Base-by-base conservation (phyloP, 2,329 filamentous ascomycete species). In the Sporothrix inflata region DNA sequence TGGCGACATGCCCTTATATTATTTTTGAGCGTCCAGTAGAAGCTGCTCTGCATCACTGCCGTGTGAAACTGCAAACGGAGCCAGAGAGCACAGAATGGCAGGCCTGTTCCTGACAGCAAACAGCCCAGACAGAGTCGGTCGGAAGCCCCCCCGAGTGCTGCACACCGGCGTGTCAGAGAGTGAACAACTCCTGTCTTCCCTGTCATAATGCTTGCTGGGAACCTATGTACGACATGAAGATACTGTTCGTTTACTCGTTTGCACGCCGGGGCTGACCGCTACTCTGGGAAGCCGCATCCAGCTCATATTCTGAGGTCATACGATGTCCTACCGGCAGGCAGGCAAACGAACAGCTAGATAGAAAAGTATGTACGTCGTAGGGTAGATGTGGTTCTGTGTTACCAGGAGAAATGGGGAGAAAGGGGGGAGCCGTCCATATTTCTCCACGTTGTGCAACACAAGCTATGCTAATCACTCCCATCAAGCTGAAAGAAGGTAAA, bases 251-350 rank as follows among this genome's bases (percentile, higher is more conserved):
- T 24, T 63, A 14, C 53, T 24, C 4, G 21, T 42, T 49, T 24
- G 4, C n/a, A 42, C 12, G 14, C 38, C 38, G n/a, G 16, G 60
- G 38, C 60, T 65, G 60, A 45, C 60, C 60, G 60, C 60, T 65
- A 24, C 21, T 45, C 60, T 65, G 38, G 60, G n/a, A 45, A 27
- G 38, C 60, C 12, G 60, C 60, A 65, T 65, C 12, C 60, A 45
- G 60, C 60, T 65, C 12, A 7, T 24, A 16, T 16, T 19, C 7
- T 4, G 3, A 16, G 11, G 21, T 65, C 12, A 9, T 16, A 19
- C n/a, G 6, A 16, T 42, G 38, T 65, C 38, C 12, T 45, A 65
- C 60, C 16, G 11, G n/a, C 38, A 3, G 55, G 14, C 12, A 16
- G 34, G 5, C 5, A 63, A 24, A 63, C 38, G 11, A 63, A 11